phyloP scores from a whole-genome alignment of 352 stramenopile genomes.

The Phytophthora sojae region DNA sequence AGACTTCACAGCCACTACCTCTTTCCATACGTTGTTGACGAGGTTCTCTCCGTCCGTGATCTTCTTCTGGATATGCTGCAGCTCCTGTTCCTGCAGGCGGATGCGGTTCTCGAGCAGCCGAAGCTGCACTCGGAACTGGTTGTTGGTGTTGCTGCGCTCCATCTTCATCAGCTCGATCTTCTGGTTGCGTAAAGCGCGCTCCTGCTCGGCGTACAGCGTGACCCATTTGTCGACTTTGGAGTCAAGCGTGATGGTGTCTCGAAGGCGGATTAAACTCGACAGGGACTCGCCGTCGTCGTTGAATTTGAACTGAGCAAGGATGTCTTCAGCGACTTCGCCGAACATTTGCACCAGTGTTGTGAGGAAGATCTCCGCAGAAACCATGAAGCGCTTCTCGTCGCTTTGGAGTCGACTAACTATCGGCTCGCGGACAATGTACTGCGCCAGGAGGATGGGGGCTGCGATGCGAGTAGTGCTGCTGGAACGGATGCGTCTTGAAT shows the following conservation, averaged over 20 bases:
- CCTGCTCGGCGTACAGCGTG: constrained; percentile 52
- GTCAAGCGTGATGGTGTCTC: constrained; percentile 74
- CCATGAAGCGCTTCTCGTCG: constrained; percentile 31
- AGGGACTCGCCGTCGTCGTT: constrained; percentile 84
- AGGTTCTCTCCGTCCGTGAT: constrained; percentile 55
- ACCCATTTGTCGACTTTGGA: constrained; percentile 60
- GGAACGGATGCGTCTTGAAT: constrained; percentile 13
- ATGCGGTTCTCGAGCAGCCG: constrained; percentile 70
- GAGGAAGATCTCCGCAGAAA: constrained; percentile 56
- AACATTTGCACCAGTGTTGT: constrained; percentile 55
- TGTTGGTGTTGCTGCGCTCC: constrained; percentile 56
- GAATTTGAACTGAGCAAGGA: constrained; percentile 83
- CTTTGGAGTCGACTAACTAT: constrained; percentile 17
- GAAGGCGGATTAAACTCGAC: constrained; percentile 67
- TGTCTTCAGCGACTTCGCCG: constrained; percentile 67
- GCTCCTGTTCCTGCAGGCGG: constrained; percentile 62
- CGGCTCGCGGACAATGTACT: constrained; percentile 48
- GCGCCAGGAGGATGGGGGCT: constrained; percentile 40
- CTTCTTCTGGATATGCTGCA: constrained; percentile 63
- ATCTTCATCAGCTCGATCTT: constrained; percentile 72
- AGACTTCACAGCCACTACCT: constrained; percentile 45
- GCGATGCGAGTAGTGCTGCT: constrained; percentile 15
- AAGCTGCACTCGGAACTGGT: constrained; percentile 64
- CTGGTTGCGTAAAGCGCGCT: constrained; percentile 57
- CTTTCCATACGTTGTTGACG: constrained; percentile 70